Evolutionary conservation across 2,329 filamentous ascomycete species (phyloP).

Genomic region (Trichophyton benhamiae): DNA sequence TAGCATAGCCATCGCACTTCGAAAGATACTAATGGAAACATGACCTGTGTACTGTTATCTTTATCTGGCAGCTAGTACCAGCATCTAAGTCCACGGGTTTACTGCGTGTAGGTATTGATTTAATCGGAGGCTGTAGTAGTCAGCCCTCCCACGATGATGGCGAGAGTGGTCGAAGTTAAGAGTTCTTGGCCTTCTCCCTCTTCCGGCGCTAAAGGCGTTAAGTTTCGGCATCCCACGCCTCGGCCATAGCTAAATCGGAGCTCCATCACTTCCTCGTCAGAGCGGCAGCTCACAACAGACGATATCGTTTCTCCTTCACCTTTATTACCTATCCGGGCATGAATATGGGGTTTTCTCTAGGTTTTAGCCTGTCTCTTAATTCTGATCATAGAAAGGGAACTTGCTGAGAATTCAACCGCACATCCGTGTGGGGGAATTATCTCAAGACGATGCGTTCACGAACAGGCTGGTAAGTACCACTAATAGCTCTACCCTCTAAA

Average conservation of each 20-base stretch:
- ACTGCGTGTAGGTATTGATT: too few relatives aligned
- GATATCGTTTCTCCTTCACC: background rate
- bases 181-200: background rate
- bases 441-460: slow-evolving; percentile 30
- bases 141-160: too few relatives aligned
- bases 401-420: background rate
- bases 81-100: too few relatives aligned
- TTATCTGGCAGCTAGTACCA: background rate
- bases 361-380: background rate
- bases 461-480: slow-evolving; percentile 26
- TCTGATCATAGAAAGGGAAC: background rate
- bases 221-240: too few relatives aligned
- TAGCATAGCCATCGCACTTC: background rate
- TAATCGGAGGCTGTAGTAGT: background rate
- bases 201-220: background rate
- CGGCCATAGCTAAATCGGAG: background rate
- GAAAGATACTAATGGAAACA: background rate
- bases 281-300: background rate
- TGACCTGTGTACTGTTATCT: background rate
- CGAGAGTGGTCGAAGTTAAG: background rate
- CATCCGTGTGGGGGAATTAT: background rate
- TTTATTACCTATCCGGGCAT: background rate
- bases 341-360: background rate
- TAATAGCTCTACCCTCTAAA: background rate
- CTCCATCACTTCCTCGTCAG: background rate